Evolutionary conservation across 1,284 basidiomycete genomes (phyloP).

Genomic region (Trichosporon sp.): DNA sequence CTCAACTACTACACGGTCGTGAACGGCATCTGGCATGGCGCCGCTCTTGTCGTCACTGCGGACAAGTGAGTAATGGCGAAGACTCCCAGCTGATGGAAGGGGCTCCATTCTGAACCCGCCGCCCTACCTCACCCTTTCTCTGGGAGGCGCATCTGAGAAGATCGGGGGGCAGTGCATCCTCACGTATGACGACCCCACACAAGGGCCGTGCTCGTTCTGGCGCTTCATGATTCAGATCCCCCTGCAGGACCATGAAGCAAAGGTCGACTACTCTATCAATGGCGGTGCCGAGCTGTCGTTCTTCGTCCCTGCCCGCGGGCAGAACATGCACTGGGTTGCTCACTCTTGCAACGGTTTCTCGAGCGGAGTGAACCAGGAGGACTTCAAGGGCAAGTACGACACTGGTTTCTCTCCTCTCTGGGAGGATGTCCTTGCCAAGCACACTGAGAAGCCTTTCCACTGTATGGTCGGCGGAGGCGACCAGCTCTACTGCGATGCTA

Average conservation of each 20-base stretch:
- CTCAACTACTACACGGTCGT: conserved; percentile 84
- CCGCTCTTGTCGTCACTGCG: conserved; percentile 69
- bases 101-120: conserved; percentile 69
- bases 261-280: conserved; percentile 73
- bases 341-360: conserved; percentile 59
- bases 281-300: conserved; percentile 72
- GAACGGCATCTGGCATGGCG: conserved; percentile 74
- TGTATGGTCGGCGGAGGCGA: conserved; percentile 52
- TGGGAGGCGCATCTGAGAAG: conserved; percentile 42
- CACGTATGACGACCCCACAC: conserved; percentile 63
- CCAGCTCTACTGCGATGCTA: conserved; percentile 51
- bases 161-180: conserved; percentile 69
- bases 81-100: conserved; percentile 13
- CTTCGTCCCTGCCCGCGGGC: conserved; percentile 68
- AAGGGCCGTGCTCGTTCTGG: conserved; percentile 82
- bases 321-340: conserved; percentile 87
- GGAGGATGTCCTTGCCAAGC: conserved; percentile 79
- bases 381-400: conserved; percentile 54
- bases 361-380: conserved; percentile 48
- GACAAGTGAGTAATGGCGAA: conserved; percentile 23
- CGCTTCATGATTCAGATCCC: conserved; percentile 84
- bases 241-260: conserved; percentile 65
- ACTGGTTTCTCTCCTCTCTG: conserved; percentile 80
- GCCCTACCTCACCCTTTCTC: conserved; percentile 58
- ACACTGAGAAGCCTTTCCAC: conserved; percentile 76